These are phyloP conservation scores for Violaceomyces palustris DNA, from an alignment of 1,284 basidiomycete genomes.

Conservation along the genomic window DNA sequence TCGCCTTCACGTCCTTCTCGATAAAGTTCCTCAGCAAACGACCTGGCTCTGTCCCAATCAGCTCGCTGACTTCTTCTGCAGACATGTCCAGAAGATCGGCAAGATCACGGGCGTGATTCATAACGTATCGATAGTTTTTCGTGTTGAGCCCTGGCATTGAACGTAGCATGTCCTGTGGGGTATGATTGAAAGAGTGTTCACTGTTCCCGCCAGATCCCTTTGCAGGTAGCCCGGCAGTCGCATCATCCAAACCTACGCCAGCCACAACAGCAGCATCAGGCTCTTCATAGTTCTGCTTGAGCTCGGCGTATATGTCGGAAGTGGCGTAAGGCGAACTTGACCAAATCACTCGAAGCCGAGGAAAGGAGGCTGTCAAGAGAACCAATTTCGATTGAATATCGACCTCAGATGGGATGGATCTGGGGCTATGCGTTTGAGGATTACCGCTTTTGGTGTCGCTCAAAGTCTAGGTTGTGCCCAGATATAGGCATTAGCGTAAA, in stretches of 20 bases:
- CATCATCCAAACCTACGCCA: slow-evolving; percentile 34
- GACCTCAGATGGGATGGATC: slow-evolving; percentile 46
- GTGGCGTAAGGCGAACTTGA: slow-evolving; percentile 90
- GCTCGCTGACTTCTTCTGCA: slow-evolving; percentile 63
- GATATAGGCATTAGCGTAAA: slow-evolving; percentile 12
- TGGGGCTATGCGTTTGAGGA: no score
- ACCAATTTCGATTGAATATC: slow-evolving; percentile 83
- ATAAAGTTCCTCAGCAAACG: slow-evolving; percentile 58
- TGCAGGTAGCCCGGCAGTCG: slow-evolving; percentile 6
- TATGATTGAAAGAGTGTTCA: slow-evolving; percentile 33
- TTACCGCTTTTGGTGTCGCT: neutral
- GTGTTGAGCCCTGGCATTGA: slow-evolving; percentile 65
- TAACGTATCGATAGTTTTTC: slow-evolving; percentile 81
- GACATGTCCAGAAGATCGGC: slow-evolving; percentile 69
- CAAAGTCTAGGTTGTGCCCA: slow-evolving; percentile 1
- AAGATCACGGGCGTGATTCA: slow-evolving; percentile 71
- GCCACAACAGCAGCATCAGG: slow-evolving; percentile 82
- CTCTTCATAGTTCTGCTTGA: slow-evolving; percentile 77
- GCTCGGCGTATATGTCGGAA: slow-evolving; percentile 83
- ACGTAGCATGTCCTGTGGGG: slow-evolving; percentile 55
- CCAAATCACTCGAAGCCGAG: slow-evolving; percentile 89
- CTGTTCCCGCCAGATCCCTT: slow-evolving; percentile 4
- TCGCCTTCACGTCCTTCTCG: no score
- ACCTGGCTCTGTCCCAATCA: slow-evolving; percentile 78
- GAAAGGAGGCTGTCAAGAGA: slow-evolving; percentile 81